These are phyloP conservation scores for Euphorbia celastroides DNA, from an alignment of 441 rosid genomes.

Conservation along the genomic window DNA sequence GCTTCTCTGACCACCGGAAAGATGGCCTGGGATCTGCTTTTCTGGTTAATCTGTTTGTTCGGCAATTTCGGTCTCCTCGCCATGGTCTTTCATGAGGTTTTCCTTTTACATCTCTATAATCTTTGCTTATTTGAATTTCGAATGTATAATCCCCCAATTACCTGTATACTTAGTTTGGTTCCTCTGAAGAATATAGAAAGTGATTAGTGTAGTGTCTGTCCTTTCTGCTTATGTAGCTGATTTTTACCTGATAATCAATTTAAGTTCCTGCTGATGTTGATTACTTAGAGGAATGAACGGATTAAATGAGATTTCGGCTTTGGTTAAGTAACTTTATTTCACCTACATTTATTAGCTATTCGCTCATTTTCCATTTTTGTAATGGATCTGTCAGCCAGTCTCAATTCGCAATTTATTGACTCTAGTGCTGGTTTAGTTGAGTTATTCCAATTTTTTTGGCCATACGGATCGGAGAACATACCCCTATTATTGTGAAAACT, in stretches of 20 bases:
- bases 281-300: background rate
- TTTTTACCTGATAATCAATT: background rate
- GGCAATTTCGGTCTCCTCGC: conserved; percentile 48
- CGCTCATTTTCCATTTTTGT: background rate
- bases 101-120: background rate
- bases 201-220: background rate
- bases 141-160: background rate
- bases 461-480: background rate
- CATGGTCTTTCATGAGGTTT: conserved; percentile 22
- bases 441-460: background rate
- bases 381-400: background rate
- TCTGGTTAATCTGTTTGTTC: conserved; percentile 52
- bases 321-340: background rate
- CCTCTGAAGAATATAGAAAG: background rate
- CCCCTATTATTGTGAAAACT: background rate
- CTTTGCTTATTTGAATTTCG: too few species aligned
- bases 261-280: background rate
- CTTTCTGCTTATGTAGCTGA: background rate
- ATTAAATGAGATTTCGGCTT: background rate
- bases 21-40: conserved; percentile 52
- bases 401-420: background rate
- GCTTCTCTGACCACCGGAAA: background rate
- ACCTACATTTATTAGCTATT: background rate
- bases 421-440: background rate
- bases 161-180: conserved; percentile 7